phyloP scores from a whole-genome alignment of 1,284 basidiomycete genomes.

The Marasmius fiardii region DNA sequence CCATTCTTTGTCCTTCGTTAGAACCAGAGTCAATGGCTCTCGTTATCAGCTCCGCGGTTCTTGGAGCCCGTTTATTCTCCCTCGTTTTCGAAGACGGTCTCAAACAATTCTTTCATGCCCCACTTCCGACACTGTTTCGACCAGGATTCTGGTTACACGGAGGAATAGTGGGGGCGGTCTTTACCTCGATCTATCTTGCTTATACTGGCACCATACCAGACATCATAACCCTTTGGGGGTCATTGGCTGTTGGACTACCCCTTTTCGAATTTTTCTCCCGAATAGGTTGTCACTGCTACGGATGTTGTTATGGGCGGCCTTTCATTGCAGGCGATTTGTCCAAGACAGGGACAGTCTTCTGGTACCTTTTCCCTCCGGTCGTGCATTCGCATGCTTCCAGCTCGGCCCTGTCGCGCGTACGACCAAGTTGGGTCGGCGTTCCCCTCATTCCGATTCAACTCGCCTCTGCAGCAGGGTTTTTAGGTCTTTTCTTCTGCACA shows the following conservation, averaged over 20 bases:
- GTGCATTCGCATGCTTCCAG: conserved; percentile 10
- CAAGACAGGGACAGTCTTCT: conserved; percentile 3
- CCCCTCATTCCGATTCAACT: conserved; percentile 18
- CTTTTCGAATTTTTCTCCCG: conserved; percentile 19
- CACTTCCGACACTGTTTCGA: conserved; percentile 11
- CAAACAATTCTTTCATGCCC: conserved; percentile 1
- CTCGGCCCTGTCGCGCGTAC: conserved; percentile 15
- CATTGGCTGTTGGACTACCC: conserved; percentile 11
- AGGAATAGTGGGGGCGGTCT: conserved; percentile 14
- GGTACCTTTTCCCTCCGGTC: conserved; percentile 9
- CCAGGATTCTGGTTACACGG: conserved; percentile 22
- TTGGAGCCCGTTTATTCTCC: conserved; percentile 8
- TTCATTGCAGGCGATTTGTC: conserved; percentile 4
- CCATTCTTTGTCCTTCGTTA: neutral
- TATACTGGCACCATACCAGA: conserved; percentile 9
- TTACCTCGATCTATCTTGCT: conserved; percentile 6
- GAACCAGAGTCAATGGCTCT: neutral
- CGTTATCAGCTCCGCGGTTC: conserved; percentile 3
- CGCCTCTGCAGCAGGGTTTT: conserved; percentile 16
- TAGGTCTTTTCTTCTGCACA: conserved; percentile 11
- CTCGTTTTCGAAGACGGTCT: conserved; percentile 10
- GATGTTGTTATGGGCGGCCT: conserved; percentile 19
- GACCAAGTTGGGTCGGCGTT: conserved; percentile 13
- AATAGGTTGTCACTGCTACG: conserved; percentile 19
- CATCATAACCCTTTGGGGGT: conserved; percentile 15